Evolutionary conservation across 2,329 filamentous ascomycete genomes (phyloP), one percentile per base, ranked within the genome.

Genomic region (Calonectria pseudoreteaudii): DNA sequence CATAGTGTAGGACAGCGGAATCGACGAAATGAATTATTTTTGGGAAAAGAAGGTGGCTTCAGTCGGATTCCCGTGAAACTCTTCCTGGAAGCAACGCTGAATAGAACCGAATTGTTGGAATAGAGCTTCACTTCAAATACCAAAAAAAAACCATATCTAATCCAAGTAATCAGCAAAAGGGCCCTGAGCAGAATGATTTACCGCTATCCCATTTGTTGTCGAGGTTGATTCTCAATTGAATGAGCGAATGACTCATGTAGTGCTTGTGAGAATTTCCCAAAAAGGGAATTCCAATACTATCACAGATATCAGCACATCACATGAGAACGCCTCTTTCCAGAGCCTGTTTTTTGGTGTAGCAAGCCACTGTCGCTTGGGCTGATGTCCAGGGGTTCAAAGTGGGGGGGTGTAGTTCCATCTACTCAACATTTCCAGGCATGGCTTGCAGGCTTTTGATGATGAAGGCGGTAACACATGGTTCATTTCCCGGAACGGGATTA

Each of bases 221-320:
- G 4, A 23, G 36, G 14, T 34, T 8, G n/a, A 38, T 16, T 7
- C 13, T 16, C 2, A 38, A 20, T 38, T n/a, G 16, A 58, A 36
- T 3, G n/a, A 11, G 31, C n/a, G 0, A 58, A 58, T 47, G 16
- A 20, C 49, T 34, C 10, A 38, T 18, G 14, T 41, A 31, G 34
- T 26, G 8, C 44, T 53, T 34, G 44, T 70, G 64, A 44, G 67
- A 38, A 53, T 20, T 70, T 41, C 67, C 67, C 20, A 53, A 64
- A 70, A 31, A 20, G 16, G 67, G 0, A 64, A 53, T 31, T 70
- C 56, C 67, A 70, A 64, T 10, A 70, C 7, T 8, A 8, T 34
- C 31, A 2, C 7, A 10, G 31, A 11, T 2, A 34, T 34, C 31
- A 34, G 11, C 31, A 11, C 31, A 11, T 34, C 7, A 9, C 31